These are phyloP conservation scores for Chrysochromulina tobinii DNA, from an alignment of 78 protist genomes.

Conservation along the genomic window DNA sequence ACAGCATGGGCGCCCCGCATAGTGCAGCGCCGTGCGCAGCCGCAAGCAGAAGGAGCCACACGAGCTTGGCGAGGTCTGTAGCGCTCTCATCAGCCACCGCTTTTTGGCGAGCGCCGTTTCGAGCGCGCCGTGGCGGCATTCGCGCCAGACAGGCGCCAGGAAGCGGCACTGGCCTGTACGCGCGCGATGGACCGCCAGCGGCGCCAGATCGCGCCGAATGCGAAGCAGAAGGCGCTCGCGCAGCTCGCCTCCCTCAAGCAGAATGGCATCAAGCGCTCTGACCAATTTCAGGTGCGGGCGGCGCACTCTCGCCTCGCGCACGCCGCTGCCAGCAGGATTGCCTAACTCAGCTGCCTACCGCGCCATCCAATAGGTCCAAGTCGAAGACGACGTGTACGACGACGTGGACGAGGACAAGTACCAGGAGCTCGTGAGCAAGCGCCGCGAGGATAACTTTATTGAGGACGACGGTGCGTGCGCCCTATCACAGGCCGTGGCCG, in stretches of 20 bases:
- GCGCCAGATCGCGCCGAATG: not conserved
- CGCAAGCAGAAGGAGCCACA: too few relatives aligned
- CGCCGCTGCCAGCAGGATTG: too few relatives aligned
- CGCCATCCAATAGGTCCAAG: not conserved
- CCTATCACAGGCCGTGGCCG: too few relatives aligned
- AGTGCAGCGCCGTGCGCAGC: too few relatives aligned
- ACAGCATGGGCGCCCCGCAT: too few relatives aligned
- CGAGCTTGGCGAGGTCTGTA: too few relatives aligned
- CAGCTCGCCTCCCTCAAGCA: not conserved
- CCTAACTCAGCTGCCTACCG: not conserved
- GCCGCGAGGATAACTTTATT: constrained; percentile 19
- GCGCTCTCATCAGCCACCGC: too few relatives aligned
- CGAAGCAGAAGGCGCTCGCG: not conserved
- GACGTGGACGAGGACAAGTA: not conserved
- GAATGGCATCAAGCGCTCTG: not conserved
- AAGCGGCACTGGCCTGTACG: too few relatives aligned
- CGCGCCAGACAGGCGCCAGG: too few relatives aligned
- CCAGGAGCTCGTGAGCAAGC: not conserved
- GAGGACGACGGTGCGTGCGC: not conserved
- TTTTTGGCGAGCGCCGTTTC: too few relatives aligned
- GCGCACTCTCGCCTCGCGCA: too few relatives aligned
- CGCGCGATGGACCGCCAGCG: not conserved
- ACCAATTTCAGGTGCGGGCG: not conserved
- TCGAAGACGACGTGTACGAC: not conserved
- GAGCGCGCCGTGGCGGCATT: too few relatives aligned